phyloP scores from a whole-genome alignment of 2,329 filamentous ascomycete species.

The Emericellopsis cladophorae region DNA sequence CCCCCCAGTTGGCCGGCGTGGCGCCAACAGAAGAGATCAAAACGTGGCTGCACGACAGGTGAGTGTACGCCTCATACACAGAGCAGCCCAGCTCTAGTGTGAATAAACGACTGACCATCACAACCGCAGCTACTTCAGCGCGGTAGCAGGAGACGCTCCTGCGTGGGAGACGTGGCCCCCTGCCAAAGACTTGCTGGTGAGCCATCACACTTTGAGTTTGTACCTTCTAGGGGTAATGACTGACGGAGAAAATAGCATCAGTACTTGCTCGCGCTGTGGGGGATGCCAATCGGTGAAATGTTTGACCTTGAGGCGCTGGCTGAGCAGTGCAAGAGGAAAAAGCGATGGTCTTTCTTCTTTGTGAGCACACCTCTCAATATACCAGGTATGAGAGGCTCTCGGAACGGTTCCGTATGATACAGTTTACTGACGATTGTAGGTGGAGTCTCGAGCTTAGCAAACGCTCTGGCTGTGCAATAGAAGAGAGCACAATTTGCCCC shows the following conservation, averaged over 20 bases:
- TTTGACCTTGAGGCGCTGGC: conserved; percentile 14
- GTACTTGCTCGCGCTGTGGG: conserved; percentile 11
- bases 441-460: no score
- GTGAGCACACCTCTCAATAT: conserved; percentile 8
- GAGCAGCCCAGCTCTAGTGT: no score
- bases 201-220: neutral
- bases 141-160: conserved; percentile 5
- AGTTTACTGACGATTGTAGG: no score
- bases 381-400: neutral
- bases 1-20: neutral
- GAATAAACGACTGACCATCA: neutral
- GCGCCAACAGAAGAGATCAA: neutral
- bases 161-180: conserved; percentile 2
- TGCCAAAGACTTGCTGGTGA: neutral
- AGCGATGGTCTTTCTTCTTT: conserved; percentile 9
- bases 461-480: no score
- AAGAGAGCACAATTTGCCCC: no score
- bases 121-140: neutral
- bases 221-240: no score
- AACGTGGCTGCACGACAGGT: no score
- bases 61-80: no score
- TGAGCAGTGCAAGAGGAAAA: conserved; percentile 4
- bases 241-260: neutral
- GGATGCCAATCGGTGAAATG: conserved; percentile 13
- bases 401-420: no score